These are phyloP conservation scores for Kodamaea kakaduensis DNA, from an alignment of 805 yeast genomes.

Conservation along the genomic window DNA sequence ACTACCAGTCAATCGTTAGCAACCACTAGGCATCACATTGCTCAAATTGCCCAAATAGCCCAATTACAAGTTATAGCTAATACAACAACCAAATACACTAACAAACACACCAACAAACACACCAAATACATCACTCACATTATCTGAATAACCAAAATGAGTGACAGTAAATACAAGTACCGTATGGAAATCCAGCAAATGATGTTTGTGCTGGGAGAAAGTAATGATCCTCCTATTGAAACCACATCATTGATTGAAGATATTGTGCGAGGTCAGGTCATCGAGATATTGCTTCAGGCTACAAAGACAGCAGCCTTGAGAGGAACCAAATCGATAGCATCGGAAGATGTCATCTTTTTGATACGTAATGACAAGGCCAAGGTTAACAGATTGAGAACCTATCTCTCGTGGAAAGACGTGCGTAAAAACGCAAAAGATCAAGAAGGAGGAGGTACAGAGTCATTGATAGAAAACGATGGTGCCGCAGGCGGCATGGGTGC, in stretches of 20 bases:
- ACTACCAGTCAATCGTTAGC: too few relatives aligned
- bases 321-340: conserved; percentile 78
- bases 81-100: too few relatives aligned
- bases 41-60: not conserved
- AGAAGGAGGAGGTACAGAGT: conserved; percentile 49
- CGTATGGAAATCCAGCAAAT: conserved; percentile 91
- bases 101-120: too few relatives aligned
- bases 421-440: conserved; percentile 71
- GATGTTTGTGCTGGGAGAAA: conserved; percentile 98
- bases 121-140: too few relatives aligned
- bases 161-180: conserved; percentile 59
- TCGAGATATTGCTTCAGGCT: conserved; percentile 75
- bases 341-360: conserved; percentile 90
- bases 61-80: too few relatives aligned
- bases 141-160: conserved; percentile 1
- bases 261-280: conserved; percentile 90
- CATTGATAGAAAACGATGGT: conserved; percentile 48
- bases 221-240: conserved; percentile 89
- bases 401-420: conserved; percentile 94
- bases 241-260: conserved; percentile 93
- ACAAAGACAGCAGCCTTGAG: conserved; percentile 72
- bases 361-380: conserved; percentile 93
- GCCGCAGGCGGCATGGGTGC: conserved; percentile 40
- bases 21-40: too few relatives aligned
- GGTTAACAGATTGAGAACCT: conserved; percentile 85